These are phyloP conservation scores for Ocimum tenuiflorum DNA, from an alignment of 257 asterid genomes.

Conservation along the genomic window DNA sequence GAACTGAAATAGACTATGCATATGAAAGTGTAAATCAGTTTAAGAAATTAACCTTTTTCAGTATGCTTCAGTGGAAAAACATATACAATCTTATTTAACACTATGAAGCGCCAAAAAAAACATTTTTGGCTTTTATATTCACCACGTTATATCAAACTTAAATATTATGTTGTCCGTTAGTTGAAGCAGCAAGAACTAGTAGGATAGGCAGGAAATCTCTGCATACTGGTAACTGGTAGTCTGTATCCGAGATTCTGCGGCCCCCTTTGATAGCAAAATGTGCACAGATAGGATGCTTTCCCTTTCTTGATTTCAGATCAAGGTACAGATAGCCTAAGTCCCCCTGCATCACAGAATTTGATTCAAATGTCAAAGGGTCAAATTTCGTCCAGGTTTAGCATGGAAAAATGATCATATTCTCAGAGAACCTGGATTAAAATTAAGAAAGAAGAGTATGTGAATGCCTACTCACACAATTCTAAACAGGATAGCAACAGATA, in stretches of 20 bases:
- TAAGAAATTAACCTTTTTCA: neutral
- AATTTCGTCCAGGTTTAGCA: slow-evolving; percentile 13
- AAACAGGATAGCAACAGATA: too few species aligned
- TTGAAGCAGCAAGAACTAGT: neutral
- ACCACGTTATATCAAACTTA: neutral
- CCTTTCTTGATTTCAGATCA: slow-evolving; percentile 79
- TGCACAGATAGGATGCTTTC: slow-evolving; percentile 85
- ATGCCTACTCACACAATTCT: too few species aligned
- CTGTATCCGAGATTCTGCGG: slow-evolving; percentile 68
- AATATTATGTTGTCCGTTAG: too few species aligned
- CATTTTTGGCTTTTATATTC: neutral
- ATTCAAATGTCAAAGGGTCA: slow-evolving; percentile 23
- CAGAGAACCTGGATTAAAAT: too few species aligned
- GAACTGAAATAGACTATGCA: neutral
- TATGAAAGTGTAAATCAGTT: neutral
- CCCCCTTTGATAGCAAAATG: slow-evolving; percentile 99
- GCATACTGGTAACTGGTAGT: slow-evolving; percentile 93
- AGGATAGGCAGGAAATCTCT: slow-evolving; percentile 15
- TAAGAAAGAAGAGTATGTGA: too few species aligned
- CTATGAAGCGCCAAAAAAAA: too few species aligned
- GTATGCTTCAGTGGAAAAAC: neutral
- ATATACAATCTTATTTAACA: neutral
- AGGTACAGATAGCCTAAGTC: slow-evolving; percentile 86
- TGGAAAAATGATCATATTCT: too few species aligned
- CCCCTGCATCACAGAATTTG: slow-evolving; percentile 53